Conservation (phyloP, 768 basidiomycete genomes). For the Leccinellum luteum region DNA sequence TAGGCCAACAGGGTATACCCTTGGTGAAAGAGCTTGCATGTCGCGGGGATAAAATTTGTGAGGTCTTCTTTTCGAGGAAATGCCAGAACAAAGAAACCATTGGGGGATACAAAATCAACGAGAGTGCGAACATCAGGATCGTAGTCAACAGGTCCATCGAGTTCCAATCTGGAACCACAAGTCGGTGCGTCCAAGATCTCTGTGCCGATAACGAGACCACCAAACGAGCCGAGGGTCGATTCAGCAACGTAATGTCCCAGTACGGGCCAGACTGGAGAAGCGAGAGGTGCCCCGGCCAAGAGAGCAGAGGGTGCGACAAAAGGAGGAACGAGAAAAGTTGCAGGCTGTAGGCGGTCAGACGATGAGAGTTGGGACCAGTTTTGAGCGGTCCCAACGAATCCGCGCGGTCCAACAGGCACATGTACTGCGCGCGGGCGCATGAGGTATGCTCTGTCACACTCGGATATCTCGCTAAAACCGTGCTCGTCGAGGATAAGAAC, state of each 20-base stretch:
- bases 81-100: constrained; percentile 34
- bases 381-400: constrained; percentile 22
- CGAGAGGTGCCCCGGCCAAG: constrained; percentile 19
- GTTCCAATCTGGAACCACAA: background rate
- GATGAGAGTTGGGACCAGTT: constrained; percentile 34
- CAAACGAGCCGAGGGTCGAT: constrained; percentile 30
- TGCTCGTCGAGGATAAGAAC: constrained; percentile 50
- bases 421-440: constrained; percentile 37
- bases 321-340: constrained; percentile 58
- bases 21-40: constrained; percentile 34
- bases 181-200: constrained; percentile 1
- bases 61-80: constrained; percentile 38
- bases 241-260: constrained; percentile 27
- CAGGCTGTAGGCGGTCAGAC: constrained; percentile 34
- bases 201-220: constrained; percentile 37
- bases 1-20: constrained; percentile 32
- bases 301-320: constrained; percentile 44
- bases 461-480: constrained; percentile 38
- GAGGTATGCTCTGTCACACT: constrained; percentile 37
- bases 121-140: background rate
- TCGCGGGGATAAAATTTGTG: constrained; percentile 28
- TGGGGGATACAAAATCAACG: background rate
- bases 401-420: constrained; percentile 44
- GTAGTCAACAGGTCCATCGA: background rate
- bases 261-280: constrained; percentile 24